A percentile compares a stretch with the other conserved stretches of the same genome.
These are phyloP conservation scores for Septoria linicola DNA, from an alignment of 2,329 filamentous ascomycete species.

Conservation along the genomic window DNA sequence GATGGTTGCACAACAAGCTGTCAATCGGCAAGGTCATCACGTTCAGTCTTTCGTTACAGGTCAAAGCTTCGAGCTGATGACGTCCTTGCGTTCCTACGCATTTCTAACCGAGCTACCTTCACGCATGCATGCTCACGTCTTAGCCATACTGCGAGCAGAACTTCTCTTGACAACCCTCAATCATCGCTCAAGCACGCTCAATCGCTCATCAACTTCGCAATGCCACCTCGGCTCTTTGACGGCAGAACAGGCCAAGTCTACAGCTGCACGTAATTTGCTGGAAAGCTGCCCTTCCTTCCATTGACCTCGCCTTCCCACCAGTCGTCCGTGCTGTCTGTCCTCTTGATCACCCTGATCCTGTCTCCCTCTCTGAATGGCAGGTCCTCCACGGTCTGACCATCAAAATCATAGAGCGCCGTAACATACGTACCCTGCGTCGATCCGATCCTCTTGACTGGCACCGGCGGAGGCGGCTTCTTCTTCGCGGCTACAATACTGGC, in stretches of 20 bases:
- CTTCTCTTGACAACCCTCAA: not conserved
- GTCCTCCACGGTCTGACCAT: conserved; percentile 67
- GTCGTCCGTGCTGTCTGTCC: conserved; percentile 76
- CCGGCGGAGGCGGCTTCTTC: conserved; percentile 76
- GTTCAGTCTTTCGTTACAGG: no score
- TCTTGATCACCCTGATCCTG: conserved; percentile 72
- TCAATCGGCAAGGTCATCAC: no score
- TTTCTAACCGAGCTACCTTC: no score
- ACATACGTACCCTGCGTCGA: conserved; percentile 42
- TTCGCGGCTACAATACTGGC: conserved; percentile 49
- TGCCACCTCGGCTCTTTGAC: not conserved
- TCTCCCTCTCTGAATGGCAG: conserved; percentile 75
- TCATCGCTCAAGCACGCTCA: not conserved
- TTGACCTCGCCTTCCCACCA: conserved; percentile 83
- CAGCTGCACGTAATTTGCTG: conserved; percentile 68
- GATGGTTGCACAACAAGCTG: no score
- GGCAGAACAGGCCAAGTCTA: conserved; percentile 4
- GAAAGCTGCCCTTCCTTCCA: conserved; percentile 70
- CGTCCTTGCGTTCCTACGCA: no score
- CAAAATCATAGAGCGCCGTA: conserved; percentile 73
- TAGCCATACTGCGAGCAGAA: no score
- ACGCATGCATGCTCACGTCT: no score
- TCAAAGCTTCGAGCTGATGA: no score
- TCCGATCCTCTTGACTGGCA: conserved; percentile 59
- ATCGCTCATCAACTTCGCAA: not conserved